Conservation (phyloP, 306 rosid species). For the Purshia tridentata region DNA sequence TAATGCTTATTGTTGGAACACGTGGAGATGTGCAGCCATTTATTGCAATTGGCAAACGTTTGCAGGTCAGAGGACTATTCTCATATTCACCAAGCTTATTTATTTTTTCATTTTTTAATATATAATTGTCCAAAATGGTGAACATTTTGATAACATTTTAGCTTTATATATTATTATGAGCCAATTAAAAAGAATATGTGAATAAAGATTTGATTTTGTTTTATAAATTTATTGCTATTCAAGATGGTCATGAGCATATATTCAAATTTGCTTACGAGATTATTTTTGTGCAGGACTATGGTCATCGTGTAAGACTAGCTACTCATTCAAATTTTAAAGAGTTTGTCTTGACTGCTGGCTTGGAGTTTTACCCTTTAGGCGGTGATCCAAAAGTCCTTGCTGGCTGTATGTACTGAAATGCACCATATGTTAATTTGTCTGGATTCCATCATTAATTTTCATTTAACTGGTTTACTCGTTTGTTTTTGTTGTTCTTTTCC, state of each 20-base stretch:
- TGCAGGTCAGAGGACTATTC: slow-evolving; percentile 60
- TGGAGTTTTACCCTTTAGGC: slow-evolving; percentile 95
- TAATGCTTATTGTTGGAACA: slow-evolving; percentile 92
- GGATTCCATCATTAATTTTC: slow-evolving; percentile 12
- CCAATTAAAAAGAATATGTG: neutral
- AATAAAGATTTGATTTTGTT: neutral
- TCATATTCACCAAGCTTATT: neutral
- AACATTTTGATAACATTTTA: neutral
- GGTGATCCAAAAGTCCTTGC: slow-evolving; percentile 99
- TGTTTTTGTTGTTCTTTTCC: neutral
- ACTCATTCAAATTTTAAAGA: slow-evolving; percentile 98
- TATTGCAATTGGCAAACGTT: slow-evolving; percentile 89
- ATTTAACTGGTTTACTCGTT: slow-evolving; percentile 9
- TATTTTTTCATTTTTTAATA: neutral
- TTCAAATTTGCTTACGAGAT: slow-evolving; percentile 7
- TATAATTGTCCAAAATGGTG: neutral
- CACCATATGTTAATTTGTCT: slow-evolving; percentile 25
- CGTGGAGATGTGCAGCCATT: slow-evolving; percentile 99
- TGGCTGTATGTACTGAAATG: slow-evolving; percentile 73
- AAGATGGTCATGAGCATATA: slow-evolving; percentile 11
- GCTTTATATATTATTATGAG: neutral
- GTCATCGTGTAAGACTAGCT: slow-evolving; percentile 97
- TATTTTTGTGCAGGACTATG: slow-evolving; percentile 76
- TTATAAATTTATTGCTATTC: neutral
- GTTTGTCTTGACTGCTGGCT: slow-evolving; percentile 96